Base-by-base conservation (phyloP, 768 basidiomycete genomes). In the Baorangia bicolor region DNA sequence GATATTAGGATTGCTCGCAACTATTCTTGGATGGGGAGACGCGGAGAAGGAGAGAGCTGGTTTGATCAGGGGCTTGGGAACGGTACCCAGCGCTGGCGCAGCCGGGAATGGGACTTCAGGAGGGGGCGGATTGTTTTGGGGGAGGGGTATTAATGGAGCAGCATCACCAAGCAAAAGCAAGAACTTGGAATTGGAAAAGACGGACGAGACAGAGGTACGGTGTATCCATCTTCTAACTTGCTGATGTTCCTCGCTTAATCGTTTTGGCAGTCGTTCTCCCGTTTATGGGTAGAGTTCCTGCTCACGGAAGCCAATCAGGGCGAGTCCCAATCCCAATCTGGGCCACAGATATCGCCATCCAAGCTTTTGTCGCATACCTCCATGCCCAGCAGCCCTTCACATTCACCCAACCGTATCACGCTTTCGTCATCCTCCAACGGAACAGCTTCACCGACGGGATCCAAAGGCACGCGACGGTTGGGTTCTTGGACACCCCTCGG, bases 251-350 rank as follows among this genome's bases (percentile, higher is more conserved):
- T 55, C 6, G 27, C 51, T 51, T 14, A 60, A 59, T 56, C 3
- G 33, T 35, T 20, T 45, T 8, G 35, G 25, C 28, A 98, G 95
- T 96, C 94, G 0, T 99, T 99, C 75, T 95, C 93, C 37, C 90
- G 94, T 44, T 82, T 98, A 12, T 99, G 94, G 88, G 96, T 99
- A 44, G 97, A 99, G 71, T 99, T 96, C 69, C 81, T 99, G 4
- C 86, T 99, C 59, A 96, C 94, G 23, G 96, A 99, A 75, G 88
- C 94, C 0, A 39, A 74, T 76, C 61, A 84, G 75, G 62, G 69
- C 58, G 62, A 64, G 48, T 60, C 65, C 4, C 60, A 59, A 16
- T 56, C 63, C 6, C 71, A 71, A 13, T 21, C 37, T 27, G 30
- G 21, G 9, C 20, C 69, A 16, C 58, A 58, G 31, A 40, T 9